Percentiles rank a stretch among this genome's conserved stretches.
Conservation (phyloP, 805 yeast genomes). For the Saturnispora diversa region DNA sequence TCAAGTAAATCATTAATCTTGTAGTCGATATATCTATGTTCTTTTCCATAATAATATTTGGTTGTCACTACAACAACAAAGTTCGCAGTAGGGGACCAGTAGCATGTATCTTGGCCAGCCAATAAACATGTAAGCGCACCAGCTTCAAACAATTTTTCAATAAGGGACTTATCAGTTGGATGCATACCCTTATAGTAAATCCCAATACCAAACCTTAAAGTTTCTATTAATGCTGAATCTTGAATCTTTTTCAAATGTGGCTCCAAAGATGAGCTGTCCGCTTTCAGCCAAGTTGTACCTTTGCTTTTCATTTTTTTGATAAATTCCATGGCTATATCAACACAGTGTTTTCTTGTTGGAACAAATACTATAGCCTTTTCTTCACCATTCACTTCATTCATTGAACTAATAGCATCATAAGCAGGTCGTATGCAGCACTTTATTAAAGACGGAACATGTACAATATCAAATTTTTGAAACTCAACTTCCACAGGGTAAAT, state of each 20-base stretch:
- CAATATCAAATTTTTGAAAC: constrained; percentile 39
- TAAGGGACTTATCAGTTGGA: constrained; percentile 42
- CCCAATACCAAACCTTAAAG: constrained; percentile 57
- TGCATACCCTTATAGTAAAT: constrained; percentile 51
- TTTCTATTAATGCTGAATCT: constrained; percentile 39
- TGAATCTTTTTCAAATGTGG: constrained; percentile 36
- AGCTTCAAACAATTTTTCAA: constrained; percentile 43
- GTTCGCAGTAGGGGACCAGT: constrained; percentile 43
- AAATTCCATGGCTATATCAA: constrained; percentile 44
- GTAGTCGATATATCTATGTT: constrained; percentile 63
- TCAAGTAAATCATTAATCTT: constrained; percentile 55
- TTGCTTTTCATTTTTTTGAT: constrained; percentile 29
- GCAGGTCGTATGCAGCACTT: constrained; percentile 44
- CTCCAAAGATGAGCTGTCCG: constrained; percentile 33
- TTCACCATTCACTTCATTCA: constrained; percentile 26
- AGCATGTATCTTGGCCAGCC: constrained; percentile 50
- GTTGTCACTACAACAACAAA: constrained; percentile 65
- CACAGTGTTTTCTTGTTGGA: constrained; percentile 45
- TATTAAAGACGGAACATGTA: constrained; percentile 46
- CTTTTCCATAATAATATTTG: constrained; percentile 60
- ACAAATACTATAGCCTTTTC: constrained; percentile 45
- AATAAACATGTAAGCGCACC: constrained; percentile 50
- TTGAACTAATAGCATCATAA: constrained; percentile 33
- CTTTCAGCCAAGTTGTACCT: constrained; percentile 33
- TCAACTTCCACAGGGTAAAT: constrained; percentile 49